phyloP scores from a whole-genome alignment of 305 asterid genomes.

The Vinca major region DNA sequence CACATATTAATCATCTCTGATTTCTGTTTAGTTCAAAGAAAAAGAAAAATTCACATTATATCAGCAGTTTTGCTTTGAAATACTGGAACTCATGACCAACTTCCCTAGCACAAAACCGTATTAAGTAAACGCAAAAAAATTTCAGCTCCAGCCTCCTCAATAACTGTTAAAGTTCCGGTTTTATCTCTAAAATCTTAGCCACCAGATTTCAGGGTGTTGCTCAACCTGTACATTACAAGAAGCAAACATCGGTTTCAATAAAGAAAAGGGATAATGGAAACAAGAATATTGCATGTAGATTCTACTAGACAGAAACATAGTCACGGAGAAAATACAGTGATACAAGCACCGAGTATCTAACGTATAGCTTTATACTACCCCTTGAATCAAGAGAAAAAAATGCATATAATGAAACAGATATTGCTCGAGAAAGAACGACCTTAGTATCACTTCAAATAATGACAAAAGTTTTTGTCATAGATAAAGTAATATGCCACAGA shows the following conservation, averaged over 20 bases:
- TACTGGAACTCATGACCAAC: neutral
- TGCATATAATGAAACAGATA: neutral
- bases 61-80: neutral
- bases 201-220: slow-evolving; percentile 64
- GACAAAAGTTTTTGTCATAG: too few relatives aligned
- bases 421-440: neutral
- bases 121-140: slow-evolving; percentile 11
- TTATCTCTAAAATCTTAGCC: slow-evolving; percentile 27
- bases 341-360: neutral
- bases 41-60: slow-evolving; percentile 1
- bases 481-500: too few relatives aligned
- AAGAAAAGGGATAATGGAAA: neutral
- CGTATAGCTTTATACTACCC: neutral
- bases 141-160: slow-evolving; percentile 6
- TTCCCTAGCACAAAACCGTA: neutral
- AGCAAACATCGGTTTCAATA: neutral
- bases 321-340: neutral
- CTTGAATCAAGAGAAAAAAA: neutral
- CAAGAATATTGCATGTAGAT: neutral
- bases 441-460: neutral
- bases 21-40: neutral
- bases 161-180: neutral
- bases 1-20: neutral
- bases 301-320: neutral
- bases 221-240: slow-evolving; percentile 36